phyloP scores from a whole-genome alignment of 805 yeast species.

The Citeromyces matritensis region DNA sequence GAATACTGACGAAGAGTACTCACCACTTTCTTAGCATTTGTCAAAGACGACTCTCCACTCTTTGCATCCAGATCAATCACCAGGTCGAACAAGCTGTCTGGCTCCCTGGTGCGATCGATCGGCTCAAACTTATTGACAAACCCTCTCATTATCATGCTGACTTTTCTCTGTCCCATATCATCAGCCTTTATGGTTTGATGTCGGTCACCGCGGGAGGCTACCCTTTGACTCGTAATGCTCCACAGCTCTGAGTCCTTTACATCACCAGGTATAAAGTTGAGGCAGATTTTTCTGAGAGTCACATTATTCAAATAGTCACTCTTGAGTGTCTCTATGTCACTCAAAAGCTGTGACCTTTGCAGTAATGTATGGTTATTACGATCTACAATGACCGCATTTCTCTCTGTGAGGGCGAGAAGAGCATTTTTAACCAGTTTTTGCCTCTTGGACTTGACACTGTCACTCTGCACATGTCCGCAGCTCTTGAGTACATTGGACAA shows the following conservation, averaged over 20 bases:
- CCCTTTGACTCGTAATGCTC: conserved; percentile 42
- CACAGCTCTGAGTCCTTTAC: conserved; percentile 18
- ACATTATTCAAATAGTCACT: conserved; percentile 21
- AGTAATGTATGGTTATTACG: conserved; percentile 64
- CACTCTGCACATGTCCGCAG: conserved; percentile 77
- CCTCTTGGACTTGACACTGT: conserved; percentile 42
- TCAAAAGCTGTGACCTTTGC: conserved; percentile 58
- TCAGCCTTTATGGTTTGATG: conserved; percentile 67
- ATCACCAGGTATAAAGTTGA: conserved; percentile 40
- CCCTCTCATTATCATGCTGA: conserved; percentile 54
- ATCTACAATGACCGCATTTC: conserved; percentile 54
- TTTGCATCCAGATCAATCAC: conserved; percentile 41
- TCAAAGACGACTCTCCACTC: conserved; percentile 12
- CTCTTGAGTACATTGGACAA: conserved; percentile 35
- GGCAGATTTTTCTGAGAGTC: conserved; percentile 43
- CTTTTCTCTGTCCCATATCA: conserved; percentile 28
- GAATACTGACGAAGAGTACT: not conserved
- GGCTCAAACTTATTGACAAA: conserved; percentile 60
- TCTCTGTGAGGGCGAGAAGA: conserved; percentile 21
- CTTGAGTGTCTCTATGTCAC: conserved; percentile 27
- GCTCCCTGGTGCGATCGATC: conserved; percentile 25
- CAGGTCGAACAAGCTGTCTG: conserved; percentile 56
- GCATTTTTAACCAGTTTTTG: conserved; percentile 31
- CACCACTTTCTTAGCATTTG: conserved; percentile 31
- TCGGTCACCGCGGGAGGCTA: conserved; percentile 62